Percentiles rank a stretch among this genome's conserved stretches.
Evolutionary conservation across 2,329 filamentous ascomycete genomes (phyloP).

Genomic region (Lomentospora prolificans): DNA sequence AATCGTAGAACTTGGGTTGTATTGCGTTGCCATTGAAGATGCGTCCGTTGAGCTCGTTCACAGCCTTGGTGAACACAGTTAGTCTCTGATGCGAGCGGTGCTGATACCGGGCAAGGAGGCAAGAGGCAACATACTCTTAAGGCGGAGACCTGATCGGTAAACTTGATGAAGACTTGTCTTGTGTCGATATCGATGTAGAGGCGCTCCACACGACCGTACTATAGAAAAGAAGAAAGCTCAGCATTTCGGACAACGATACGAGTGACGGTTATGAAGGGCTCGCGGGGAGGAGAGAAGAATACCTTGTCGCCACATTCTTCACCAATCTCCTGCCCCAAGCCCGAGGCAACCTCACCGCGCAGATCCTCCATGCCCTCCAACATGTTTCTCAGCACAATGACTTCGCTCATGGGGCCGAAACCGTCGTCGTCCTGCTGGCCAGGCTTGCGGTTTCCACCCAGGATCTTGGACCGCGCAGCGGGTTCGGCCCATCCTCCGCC

Average conservation of each 20-base stretch:
- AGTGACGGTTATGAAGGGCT: background rate
- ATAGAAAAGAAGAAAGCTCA: conserved; percentile 5
- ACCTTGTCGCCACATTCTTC: conserved; percentile 82
- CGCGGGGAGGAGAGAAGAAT: conserved; percentile 14
- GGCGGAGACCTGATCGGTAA: conserved; percentile 75
- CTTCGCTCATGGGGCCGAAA: conserved; percentile 67
- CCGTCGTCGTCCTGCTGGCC: conserved; percentile 25
- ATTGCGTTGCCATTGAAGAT: conserved; percentile 85
- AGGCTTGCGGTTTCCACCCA: conserved; percentile 58
- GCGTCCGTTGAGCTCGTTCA: conserved; percentile 79
- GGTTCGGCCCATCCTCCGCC: conserved; percentile 68
- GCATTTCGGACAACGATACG: background rate
- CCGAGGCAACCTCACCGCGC: conserved; percentile 63
- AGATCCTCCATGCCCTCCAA: conserved; percentile 71
- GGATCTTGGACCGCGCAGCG: conserved; percentile 60
- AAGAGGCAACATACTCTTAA: conserved; percentile 54
- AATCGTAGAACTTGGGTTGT: conserved; percentile 70
- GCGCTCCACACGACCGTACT: conserved; percentile 78
- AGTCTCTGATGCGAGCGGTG: conserved; percentile 7
- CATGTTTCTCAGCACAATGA: conserved; percentile 78
- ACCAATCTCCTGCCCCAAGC: conserved; percentile 86
- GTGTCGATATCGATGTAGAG: conserved; percentile 61
- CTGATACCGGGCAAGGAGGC: background rate
- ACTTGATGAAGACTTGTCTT: conserved; percentile 80
- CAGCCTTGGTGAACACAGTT: conserved; percentile 47